Evolutionary conservation across 2,329 filamentous ascomycete species (phyloP).

Genomic region (Verticillium albo-atrum): DNA sequence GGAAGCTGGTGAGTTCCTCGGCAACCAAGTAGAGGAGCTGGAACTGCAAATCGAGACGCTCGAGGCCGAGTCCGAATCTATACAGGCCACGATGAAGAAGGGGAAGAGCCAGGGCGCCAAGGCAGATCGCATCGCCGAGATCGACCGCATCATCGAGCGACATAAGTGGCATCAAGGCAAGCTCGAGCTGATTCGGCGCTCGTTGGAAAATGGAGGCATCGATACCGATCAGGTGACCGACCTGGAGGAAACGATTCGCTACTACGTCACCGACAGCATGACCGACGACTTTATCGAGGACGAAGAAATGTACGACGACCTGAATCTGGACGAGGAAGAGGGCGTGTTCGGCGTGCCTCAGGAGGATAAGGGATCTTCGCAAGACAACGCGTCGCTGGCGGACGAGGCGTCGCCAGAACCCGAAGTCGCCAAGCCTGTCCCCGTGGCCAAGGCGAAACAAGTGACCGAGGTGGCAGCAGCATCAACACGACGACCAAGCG

Average conservation of each 20-base stretch:
- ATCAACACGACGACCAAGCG: slow-evolving; percentile 67
- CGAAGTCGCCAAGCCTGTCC: slow-evolving; percentile 43
- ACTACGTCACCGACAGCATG: slow-evolving; percentile 89
- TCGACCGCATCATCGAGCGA: slow-evolving; percentile 78
- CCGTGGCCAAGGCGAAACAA: slow-evolving; percentile 27
- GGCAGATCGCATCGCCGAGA: slow-evolving; percentile 80
- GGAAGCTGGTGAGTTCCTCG: slow-evolving; percentile 82
- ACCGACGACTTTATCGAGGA: slow-evolving; percentile 91
- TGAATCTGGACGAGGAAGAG: slow-evolving; percentile 89
- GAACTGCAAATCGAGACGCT: slow-evolving; percentile 89
- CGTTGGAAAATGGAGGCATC: slow-evolving; percentile 87
- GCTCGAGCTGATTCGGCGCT: slow-evolving; percentile 83
- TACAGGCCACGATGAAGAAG: slow-evolving; percentile 91
- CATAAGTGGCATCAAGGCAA: slow-evolving; percentile 97
- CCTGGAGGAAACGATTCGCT: slow-evolving; percentile 86
- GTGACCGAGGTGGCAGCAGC: slow-evolving; percentile 35
- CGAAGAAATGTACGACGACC: slow-evolving; percentile 90
- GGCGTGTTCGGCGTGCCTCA: slow-evolving; percentile 74
- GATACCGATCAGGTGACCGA: slow-evolving; percentile 84
- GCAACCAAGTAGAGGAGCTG: slow-evolving; percentile 83
- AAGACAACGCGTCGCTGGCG: slow-evolving; percentile 88
- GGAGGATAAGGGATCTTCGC: slow-evolving; percentile 89
- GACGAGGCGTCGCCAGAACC: slow-evolving; percentile 66
- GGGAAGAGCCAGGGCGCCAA: slow-evolving; percentile 83
- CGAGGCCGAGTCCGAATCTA: slow-evolving; percentile 81